These are phyloP conservation scores for Dissophora ornata DNA, from an alignment of 192 early-diverging fungal species.

Conservation along the genomic window DNA sequence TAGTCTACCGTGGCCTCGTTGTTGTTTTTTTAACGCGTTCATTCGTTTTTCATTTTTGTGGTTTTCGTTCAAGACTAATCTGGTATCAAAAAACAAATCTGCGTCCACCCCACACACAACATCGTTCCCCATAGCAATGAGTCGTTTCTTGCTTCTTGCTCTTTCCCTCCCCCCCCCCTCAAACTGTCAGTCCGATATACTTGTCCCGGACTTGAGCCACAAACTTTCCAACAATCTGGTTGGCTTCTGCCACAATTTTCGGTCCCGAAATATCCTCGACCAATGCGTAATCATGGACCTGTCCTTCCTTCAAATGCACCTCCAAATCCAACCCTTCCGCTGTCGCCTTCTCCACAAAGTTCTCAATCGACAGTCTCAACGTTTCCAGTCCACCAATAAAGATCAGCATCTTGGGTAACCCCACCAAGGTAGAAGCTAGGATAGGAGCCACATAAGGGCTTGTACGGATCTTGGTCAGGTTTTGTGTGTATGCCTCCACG, in stretches of 20 bases:
- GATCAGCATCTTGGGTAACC: constrained; percentile 33
- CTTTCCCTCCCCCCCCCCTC: no score
- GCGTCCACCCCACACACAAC: no score
- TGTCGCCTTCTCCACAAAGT: constrained; percentile 34
- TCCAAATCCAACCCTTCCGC: constrained; percentile 35
- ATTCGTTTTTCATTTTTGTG: no score
- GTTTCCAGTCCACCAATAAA: constrained; percentile 41
- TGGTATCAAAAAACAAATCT: no score
- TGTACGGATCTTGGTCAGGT: constrained; percentile 17
- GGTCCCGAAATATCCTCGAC: constrained; percentile 31
- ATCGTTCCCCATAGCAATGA: no score
- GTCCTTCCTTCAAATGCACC: constrained; percentile 10
- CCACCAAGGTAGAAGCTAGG: constrained; percentile 10
- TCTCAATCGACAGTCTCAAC: constrained; percentile 41
- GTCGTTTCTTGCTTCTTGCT: no score
- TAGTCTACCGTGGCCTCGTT: no score
- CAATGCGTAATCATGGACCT: constrained; percentile 35
- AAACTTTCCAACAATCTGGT: constrained; percentile 28
- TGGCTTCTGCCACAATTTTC: constrained; percentile 16
- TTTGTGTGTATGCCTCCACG: constrained; percentile 37
- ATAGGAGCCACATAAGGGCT: constrained; percentile 37
- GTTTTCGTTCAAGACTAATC: no score
- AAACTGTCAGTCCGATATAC: constrained; percentile 15
- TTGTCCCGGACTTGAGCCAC: constrained; percentile 17
- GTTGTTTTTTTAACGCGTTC: no score